These are phyloP conservation scores for Cryptosporidium felis DNA, from an alignment of 169 alveolate species.

Conservation along the genomic window DNA sequence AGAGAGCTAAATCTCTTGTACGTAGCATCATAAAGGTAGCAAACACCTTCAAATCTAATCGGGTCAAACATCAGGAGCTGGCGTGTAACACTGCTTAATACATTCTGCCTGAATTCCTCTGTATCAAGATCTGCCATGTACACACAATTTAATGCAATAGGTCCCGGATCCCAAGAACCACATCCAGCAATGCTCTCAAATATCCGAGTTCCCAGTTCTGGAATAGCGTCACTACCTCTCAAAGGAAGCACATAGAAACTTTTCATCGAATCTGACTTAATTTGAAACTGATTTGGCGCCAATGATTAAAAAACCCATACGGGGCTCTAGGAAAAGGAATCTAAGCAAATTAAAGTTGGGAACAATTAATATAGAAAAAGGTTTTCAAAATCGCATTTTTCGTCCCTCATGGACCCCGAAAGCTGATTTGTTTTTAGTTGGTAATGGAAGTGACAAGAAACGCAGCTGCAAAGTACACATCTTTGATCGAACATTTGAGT, in stretches of 20 bases:
- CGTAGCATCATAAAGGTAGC: not conserved
- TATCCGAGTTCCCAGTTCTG: slow-evolving; percentile 20
- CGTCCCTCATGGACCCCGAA: too few relatives aligned
- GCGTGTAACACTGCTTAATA: slow-evolving; percentile 10
- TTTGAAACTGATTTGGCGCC: not conserved
- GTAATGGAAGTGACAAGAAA: too few relatives aligned
- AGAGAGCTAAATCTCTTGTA: not conserved
- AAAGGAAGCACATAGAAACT: slow-evolving; percentile 31
- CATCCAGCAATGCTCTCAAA: not conserved
- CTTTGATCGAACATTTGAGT: not conserved
- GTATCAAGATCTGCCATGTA: slow-evolving; percentile 8
- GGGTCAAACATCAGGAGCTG: slow-evolving; percentile 41
- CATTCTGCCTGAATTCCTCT: slow-evolving; percentile 51
- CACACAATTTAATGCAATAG: not conserved
- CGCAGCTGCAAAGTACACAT: not conserved
- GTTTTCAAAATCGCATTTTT: too few relatives aligned
- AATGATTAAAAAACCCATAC: too few relatives aligned
- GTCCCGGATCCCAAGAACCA: not conserved
- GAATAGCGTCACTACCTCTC: not conserved
- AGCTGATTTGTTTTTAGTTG: too few relatives aligned
- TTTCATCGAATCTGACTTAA: slow-evolving; percentile 1
- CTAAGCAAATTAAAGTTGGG: too few relatives aligned
- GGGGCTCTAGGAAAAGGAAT: too few relatives aligned
- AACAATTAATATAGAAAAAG: too few relatives aligned
- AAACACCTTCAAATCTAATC: slow-evolving; percentile 50